These are phyloP conservation scores for Termitomyces sp. DNA, from an alignment of 1,284 basidiomycete species.

Conservation along the genomic window DNA sequence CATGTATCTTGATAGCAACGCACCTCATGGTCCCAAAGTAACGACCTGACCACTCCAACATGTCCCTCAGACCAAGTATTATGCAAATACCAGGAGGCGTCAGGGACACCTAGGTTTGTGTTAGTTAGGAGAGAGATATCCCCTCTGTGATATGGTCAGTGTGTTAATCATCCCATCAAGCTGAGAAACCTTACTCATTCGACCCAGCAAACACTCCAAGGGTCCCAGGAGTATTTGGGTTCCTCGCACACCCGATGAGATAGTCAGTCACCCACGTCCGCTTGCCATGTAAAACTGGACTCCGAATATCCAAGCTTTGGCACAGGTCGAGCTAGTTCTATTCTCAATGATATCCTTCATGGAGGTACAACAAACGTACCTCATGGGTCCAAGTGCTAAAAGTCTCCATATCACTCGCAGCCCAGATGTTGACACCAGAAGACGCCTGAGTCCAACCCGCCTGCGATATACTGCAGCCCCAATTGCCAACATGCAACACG, in stretches of 20 bases:
- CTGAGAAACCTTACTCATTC: slow-evolving; percentile 45
- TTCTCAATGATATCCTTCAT: background rate
- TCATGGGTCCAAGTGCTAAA: slow-evolving; percentile 72
- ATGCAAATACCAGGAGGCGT: slow-evolving; percentile 45
- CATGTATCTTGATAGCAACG: slow-evolving; percentile 9
- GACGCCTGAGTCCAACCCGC: slow-evolving; percentile 55
- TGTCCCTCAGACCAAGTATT: slow-evolving; percentile 50
- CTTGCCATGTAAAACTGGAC: slow-evolving; percentile 43
- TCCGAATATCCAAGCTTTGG: slow-evolving; percentile 48
- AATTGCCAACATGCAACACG: slow-evolving; percentile 61
- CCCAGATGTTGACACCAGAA: slow-evolving; percentile 49
- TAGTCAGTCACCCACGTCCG: slow-evolving; percentile 62
- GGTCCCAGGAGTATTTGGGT: slow-evolving; percentile 23
- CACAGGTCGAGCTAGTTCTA: slow-evolving; percentile 45
- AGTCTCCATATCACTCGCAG: slow-evolving; percentile 80
- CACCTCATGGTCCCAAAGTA: slow-evolving; percentile 53
- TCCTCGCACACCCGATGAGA: slow-evolving; percentile 42
- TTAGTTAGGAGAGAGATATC: slow-evolving; percentile 52
- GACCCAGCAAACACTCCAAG: slow-evolving; percentile 53
- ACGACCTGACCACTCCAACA: slow-evolving; percentile 51
- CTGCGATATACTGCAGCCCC: slow-evolving; percentile 71
- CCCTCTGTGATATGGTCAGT: slow-evolving; percentile 38
- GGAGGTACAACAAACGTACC: slow-evolving; percentile 30
- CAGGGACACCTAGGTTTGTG: slow-evolving; percentile 30
- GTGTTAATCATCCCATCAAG: too few species aligned